Evolutionary conservation across 129 eudicot genomes (phyloP), one percentile per base, ranked within the genome.

Genomic region (Chrysanthemum lavandulifolium): DNA sequence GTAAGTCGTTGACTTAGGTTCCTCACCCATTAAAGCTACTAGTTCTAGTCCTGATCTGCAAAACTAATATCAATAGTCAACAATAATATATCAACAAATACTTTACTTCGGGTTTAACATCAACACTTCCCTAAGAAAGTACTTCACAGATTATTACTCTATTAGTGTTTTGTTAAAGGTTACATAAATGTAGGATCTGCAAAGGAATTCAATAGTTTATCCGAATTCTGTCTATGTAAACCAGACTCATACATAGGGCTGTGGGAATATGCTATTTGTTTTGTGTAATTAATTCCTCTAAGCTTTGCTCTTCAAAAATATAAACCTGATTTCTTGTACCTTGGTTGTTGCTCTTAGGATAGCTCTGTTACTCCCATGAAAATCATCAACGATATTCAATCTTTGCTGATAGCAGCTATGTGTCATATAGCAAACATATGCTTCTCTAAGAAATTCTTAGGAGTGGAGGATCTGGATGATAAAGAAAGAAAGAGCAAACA

Each of bases 401-500:
- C 89, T 74, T 79, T 86, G 80, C 76, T 94, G 88, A 75, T n/a
- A n/a, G n/a, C n/a, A n/a, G n/a, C n/a, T n/a, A 86, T 90, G 93
- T 84, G 83, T 82, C 92, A 82, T 77, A 80, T 90, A 75, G 81
- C 90, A 57, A 79, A 66, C 74, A 60, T 78, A 36, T 82, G 75
- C 80, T 84, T 81, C 54, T 78, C 78, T 36, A 90, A 85, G 80
- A 90, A 82, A 79, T 69, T 86, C 13, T 78, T 84, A 69, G 86
- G 82, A 57, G 65, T n/a, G 27, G 88, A 73, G 52, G 75, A 55
- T 73, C 68, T 82, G 13, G 86, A 90, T 61, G 82, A 84, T 59
- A 73, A 55, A 61, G 97, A 88, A 65, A 87, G 80, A 79, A 80
- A 60, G 43, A 78, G 67, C 67, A 82, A 54, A 69, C 67, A 82